These are phyloP conservation scores for Podaxis sp. DNA, from an alignment of 768 basidiomycete genomes.

Conservation along the genomic window DNA sequence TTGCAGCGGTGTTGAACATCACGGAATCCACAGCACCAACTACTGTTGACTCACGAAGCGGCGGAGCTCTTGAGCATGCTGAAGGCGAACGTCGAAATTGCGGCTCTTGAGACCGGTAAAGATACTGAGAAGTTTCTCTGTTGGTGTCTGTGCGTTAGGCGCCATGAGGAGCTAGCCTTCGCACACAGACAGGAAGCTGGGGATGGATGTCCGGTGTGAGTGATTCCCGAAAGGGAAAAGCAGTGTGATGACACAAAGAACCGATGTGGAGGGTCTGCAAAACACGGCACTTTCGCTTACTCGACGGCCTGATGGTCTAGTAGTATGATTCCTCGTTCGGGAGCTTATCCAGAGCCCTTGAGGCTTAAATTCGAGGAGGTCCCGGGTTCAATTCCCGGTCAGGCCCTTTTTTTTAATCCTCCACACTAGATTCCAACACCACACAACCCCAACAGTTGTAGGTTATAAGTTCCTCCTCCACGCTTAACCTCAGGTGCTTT, in stretches of 20 bases:
- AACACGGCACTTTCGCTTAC: too few species aligned
- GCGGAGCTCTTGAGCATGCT: conserved; percentile 68
- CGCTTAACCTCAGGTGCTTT: too few species aligned
- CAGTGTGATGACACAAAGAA: neutral
- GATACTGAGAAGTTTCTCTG: conserved; percentile 54
- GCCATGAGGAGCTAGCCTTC: neutral
- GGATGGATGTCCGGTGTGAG: neutral
- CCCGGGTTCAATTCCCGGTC: conserved; percentile 84
- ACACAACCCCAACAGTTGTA: too few species aligned
- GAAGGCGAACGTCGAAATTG: conserved; percentile 56
- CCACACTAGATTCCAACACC: too few species aligned
- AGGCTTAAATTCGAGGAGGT: conserved; percentile 57
- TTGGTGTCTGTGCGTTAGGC: conserved; percentile 49
- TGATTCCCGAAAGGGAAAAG: neutral
- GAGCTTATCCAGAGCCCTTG: conserved; percentile 15
- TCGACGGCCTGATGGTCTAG: conserved; percentile 29
- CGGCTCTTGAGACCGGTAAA: conserved; percentile 65
- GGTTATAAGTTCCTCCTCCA: too few species aligned
- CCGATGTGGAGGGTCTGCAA: too few species aligned
- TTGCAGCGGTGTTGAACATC: conserved; percentile 13
- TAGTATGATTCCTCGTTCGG: conserved; percentile 67
- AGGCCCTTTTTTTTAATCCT: conserved; percentile 38
- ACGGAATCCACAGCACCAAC: conserved; percentile 3
- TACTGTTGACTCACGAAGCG: conserved; percentile 55
- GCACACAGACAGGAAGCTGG: neutral